These are phyloP conservation scores for Poa annua DNA, from an alignment of 176 grass and related monocot species.

Conservation along the genomic window DNA sequence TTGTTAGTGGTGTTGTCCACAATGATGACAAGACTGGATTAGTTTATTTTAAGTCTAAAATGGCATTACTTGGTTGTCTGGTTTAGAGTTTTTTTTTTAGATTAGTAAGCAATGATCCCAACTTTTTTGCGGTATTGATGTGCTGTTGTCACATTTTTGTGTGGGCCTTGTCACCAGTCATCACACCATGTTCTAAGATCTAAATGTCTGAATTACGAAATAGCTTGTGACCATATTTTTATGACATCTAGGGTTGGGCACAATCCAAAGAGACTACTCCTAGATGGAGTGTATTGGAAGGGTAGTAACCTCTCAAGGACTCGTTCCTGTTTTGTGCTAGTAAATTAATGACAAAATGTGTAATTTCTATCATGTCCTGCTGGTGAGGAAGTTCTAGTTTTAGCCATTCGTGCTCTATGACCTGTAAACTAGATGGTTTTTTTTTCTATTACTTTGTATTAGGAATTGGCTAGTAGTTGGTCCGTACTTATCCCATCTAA, in stretches of 20 bases:
- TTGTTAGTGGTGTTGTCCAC: background rate
- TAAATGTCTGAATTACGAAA: background rate
- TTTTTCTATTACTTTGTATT: background rate
- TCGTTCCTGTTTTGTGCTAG: background rate
- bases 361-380: background rate
- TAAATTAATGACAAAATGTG: background rate
- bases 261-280: background rate
- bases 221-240: constrained; percentile 13
- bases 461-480: background rate
- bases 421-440: background rate
- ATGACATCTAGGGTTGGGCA: background rate
- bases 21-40: background rate
- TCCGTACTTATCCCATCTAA: background rate
- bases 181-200: background rate
- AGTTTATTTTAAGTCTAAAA: constrained; percentile 6
- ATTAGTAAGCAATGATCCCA: background rate
- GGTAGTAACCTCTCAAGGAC: background rate
- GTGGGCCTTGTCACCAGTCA: background rate
- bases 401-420: background rate
- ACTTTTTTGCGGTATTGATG: background rate
- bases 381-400: background rate
- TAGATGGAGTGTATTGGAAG: background rate
- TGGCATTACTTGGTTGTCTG: background rate
- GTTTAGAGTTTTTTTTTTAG: constrained; percentile 16
- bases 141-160: background rate